Percentiles rank a stretch among this genome's conserved stretches.
Evolutionary conservation across 805 yeast species (phyloP).

Genomic region (Henningerozyma blattae): DNA sequence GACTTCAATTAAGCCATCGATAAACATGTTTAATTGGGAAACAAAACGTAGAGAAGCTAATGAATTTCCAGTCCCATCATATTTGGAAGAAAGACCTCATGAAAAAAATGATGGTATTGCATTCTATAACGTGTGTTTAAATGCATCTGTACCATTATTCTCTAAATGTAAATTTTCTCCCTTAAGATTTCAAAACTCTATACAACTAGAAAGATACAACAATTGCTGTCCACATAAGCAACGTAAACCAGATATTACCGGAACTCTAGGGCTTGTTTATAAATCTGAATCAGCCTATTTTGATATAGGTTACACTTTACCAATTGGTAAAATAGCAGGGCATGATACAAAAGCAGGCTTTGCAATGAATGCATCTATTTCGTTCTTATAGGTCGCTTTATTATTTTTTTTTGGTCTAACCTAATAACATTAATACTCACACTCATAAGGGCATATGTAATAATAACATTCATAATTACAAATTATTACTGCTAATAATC

Average conservation of each 20-base stretch:
- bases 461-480: no score
- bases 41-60: background rate
- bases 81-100: background rate
- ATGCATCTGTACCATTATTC: background rate
- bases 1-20: background rate
- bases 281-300: background rate
- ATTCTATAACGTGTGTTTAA: background rate
- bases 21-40: background rate
- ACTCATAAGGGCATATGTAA: no score
- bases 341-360: background rate
- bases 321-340: background rate
- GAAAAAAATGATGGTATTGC: background rate
- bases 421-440: no score
- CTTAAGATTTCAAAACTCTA: background rate
- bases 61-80: background rate
- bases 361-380: background rate
- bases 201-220: background rate
- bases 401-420: no score
- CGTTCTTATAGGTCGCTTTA: background rate
- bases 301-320: background rate
- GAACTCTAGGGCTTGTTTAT: background rate
- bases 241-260: background rate
- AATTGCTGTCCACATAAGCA: background rate
- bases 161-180: background rate
- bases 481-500: no score